Base-by-base conservation (phyloP, 345 rosid genomes). In the Salix purpurea region DNA sequence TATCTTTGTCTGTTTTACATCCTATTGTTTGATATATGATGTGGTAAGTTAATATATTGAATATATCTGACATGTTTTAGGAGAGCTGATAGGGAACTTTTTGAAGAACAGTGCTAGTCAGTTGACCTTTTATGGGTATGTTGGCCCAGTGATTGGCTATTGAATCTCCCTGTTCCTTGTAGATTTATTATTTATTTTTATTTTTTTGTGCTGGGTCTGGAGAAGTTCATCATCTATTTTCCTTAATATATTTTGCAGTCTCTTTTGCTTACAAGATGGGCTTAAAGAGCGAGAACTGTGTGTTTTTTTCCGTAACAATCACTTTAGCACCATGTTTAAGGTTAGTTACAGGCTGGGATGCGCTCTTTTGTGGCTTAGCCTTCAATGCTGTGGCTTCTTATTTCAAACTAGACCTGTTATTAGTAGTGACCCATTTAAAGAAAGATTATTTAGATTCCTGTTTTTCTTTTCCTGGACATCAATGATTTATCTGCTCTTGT, bases 251-350 rank as follows among this genome's bases (percentile, higher is more conserved):
- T 75, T 78, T 76, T 84, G 76, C 91, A 96, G 99, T 84, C 97
- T 96, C 48, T 91, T 94, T 79, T 88, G 87, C 88, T 86, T 96
- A 73, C 97, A 86, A 86, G 96, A 94, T 56, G 97, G 97, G 70
- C 90, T 94, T 16, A 92, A 94, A 82, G 99, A 96, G 83, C 91
- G 97, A 6, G 96, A 96, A 68, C 94, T 94, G 40, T 94, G 99
- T 84, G 97, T 96, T 34, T 96, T 92, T 74, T 96, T 96, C 84
- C 97, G 97, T 58, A 96, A 96, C 82, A 96, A 96, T 83, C 99
- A 96, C 85, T 96, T 96, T 88, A 87, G 97, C 84, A 94, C 99
- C 84, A 96, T 96, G 99, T 92, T 96, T 83, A 96, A 96, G 97
- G 99, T 93, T 74, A 78, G 90, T 81, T 69, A 73, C 72, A 50